Conservation (phyloP, 2,329 filamentous ascomycete species). For the Phialocephala subalpina region DNA sequence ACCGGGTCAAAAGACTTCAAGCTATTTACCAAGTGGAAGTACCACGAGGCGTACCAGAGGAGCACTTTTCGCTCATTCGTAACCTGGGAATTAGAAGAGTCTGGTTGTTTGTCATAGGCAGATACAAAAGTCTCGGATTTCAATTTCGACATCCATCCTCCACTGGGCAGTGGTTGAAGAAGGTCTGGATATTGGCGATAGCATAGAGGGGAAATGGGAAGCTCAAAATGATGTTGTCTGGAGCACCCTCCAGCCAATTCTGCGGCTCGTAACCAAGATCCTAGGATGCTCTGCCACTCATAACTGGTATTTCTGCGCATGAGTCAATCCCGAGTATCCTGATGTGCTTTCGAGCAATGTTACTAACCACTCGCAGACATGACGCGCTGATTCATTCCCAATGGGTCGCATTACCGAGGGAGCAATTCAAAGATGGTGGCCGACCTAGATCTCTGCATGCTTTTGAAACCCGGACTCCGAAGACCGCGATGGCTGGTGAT, state of each 20-base stretch:
- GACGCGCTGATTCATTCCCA: neutral
- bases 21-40: neutral
- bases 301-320: neutral
- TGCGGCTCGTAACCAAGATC: neutral
- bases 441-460: neutral
- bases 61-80: neutral
- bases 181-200: neutral
- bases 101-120: neutral
- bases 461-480: neutral
- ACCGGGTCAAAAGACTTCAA: neutral
- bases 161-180: neutral
- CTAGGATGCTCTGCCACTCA: neutral
- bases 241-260: neutral
- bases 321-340: neutral
- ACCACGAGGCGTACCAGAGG: neutral
- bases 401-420: neutral
- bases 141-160: neutral
- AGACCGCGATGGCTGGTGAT: neutral
- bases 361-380: neutral
- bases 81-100: constrained; percentile 7
- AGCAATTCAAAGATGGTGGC: neutral
- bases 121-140: neutral
- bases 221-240: neutral
- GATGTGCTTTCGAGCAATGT: neutral
- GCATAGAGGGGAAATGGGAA: neutral